Evolutionary conservation across 2,329 filamentous ascomycete genomes (phyloP).

Genomic region (Onygena corvina): DNA sequence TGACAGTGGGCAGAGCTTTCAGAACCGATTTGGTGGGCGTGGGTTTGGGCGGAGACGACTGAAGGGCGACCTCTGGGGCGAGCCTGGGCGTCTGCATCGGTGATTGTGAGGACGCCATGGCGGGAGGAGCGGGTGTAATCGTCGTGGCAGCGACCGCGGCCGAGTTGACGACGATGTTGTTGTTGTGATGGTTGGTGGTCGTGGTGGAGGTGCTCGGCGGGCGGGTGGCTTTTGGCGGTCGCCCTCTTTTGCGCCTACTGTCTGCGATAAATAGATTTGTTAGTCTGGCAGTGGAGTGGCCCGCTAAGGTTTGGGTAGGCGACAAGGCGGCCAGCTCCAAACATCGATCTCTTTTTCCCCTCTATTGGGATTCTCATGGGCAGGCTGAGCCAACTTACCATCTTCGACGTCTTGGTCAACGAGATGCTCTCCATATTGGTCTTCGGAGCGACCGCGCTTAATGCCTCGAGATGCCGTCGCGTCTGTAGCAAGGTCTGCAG

Average conservation of each 20-base stretch:
- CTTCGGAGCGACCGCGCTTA: slow-evolving; percentile 70
- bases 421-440: slow-evolving; percentile 48
- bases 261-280: slow-evolving; percentile 16
- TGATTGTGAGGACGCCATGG: slow-evolving; percentile 2
- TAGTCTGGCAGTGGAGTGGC: not conserved
- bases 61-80: slow-evolving; percentile 34
- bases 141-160: slow-evolving; percentile 10
- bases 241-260: slow-evolving; percentile 39
- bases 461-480: slow-evolving; percentile 43
- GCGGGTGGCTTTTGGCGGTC: slow-evolving; percentile 39
- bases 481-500: slow-evolving; percentile 1
- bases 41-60: slow-evolving; percentile 53
- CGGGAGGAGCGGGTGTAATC: not conserved
- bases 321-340: not conserved
- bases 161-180: not conserved
- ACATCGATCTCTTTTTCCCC: not conserved
- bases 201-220: slow-evolving; percentile 22
- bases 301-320: slow-evolving; percentile 4
- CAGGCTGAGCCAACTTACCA: slow-evolving; percentile 52
- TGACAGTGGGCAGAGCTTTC: slow-evolving; percentile 87
- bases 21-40: slow-evolving; percentile 70
- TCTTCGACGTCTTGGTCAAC: slow-evolving; percentile 54
- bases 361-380: slow-evolving; percentile 13
- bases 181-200: slow-evolving; percentile 1
- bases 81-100: slow-evolving; percentile 29